Evolutionary conservation across 768 basidiomycete species (phyloP).

Genomic region (Panellus pusillus): DNA sequence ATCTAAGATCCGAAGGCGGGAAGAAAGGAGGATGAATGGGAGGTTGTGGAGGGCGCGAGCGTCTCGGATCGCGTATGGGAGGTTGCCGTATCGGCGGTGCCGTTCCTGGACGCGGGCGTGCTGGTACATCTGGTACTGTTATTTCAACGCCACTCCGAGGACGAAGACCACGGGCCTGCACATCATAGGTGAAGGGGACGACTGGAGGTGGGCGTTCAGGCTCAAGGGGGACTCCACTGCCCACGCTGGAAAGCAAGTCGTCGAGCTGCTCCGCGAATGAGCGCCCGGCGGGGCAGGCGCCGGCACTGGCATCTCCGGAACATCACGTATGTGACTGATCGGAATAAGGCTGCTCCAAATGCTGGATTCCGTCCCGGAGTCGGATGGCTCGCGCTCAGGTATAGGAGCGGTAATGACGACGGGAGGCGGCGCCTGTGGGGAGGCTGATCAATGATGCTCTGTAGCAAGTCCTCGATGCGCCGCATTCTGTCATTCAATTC

Average conservation of each 20-base stretch:
- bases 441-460: conserved; percentile 37
- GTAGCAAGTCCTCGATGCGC: conserved; percentile 49
- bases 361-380: neutral
- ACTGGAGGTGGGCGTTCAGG: conserved; percentile 51
- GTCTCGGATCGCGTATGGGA: neutral
- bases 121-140: neutral
- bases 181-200: conserved; percentile 53
- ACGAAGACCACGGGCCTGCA: conserved; percentile 12
- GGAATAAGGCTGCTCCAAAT: conserved; percentile 3
- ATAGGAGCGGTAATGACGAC: conserved; percentile 15
- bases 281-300: conserved; percentile 44
- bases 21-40: neutral
- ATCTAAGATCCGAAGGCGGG: neutral
- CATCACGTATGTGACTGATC: neutral
- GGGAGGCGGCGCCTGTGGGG: conserved; percentile 25
- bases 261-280: conserved; percentile 62
- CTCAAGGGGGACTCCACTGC: conserved; percentile 37
- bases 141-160: conserved; percentile 16
- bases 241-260: conserved; percentile 52
- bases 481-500: conserved; percentile 41
- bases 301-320: conserved; percentile 40
- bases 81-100: neutral
- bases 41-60: neutral
- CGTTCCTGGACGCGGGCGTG: conserved; percentile 3
- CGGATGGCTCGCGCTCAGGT: neutral